phyloP scores from a whole-genome alignment of 2,329 filamentous ascomycete genomes.

The Epichloe bromicola region DNA sequence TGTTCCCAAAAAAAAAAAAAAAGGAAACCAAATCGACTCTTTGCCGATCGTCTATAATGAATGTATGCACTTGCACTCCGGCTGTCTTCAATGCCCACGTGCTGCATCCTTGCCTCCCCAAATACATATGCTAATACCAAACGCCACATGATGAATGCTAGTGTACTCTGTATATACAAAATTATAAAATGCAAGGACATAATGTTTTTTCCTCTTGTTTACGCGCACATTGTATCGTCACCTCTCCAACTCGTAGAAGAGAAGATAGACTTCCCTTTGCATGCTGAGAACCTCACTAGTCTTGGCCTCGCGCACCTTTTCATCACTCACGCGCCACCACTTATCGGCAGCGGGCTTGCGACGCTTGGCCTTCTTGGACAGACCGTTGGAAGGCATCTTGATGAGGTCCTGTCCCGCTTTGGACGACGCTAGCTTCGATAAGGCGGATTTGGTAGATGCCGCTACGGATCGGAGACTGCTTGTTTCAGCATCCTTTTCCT shows the following conservation, averaged over 20 bases:
- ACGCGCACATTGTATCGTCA: slow-evolving; percentile 9
- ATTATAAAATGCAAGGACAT: neutral
- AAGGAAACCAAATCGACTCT: too few relatives aligned
- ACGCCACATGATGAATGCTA: neutral
- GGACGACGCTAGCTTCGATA: slow-evolving; percentile 35
- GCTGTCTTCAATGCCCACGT: neutral
- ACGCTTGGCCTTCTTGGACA: slow-evolving; percentile 33
- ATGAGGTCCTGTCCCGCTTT: slow-evolving; percentile 14
- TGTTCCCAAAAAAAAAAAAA: too few relatives aligned
- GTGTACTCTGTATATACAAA: neutral
- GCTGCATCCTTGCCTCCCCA: neutral
- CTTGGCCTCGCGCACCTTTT: slow-evolving; percentile 90
- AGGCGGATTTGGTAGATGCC: slow-evolving; percentile 40
- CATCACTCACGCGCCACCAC: slow-evolving; percentile 98
- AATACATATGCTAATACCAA: neutral
- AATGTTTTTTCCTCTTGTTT: too few relatives aligned
- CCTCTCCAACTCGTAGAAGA: slow-evolving; percentile 85
- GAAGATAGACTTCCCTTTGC: slow-evolving; percentile 89
- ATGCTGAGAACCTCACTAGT: slow-evolving; percentile 82
- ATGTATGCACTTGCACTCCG: neutral
- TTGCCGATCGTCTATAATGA: neutral
- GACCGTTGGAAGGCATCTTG: slow-evolving; percentile 9
- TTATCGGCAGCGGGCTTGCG: slow-evolving; percentile 48
- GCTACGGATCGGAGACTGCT: slow-evolving; percentile 43
- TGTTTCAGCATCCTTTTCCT: slow-evolving; percentile 33